Evolutionary conservation across 1,139 yeast species (phyloP).

Genomic region (Kurtzmaniella quercitrusa): DNA sequence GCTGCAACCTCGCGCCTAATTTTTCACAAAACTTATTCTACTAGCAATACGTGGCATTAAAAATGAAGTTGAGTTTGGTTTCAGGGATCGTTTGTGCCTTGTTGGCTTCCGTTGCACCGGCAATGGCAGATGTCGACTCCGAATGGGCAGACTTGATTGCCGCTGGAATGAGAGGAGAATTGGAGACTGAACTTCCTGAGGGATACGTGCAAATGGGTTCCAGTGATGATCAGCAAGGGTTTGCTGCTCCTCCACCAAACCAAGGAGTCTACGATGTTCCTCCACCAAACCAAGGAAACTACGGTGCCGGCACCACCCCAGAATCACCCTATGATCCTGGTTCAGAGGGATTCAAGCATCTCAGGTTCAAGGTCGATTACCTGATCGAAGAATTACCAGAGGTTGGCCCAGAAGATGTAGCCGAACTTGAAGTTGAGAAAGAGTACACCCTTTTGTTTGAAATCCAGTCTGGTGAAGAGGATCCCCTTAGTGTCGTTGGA

Average conservation of each 20-base stretch:
- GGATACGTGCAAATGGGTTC: background rate
- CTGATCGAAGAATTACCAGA: slow-evolving; percentile 39
- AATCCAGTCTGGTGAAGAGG: slow-evolving; percentile 55
- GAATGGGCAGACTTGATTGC: background rate
- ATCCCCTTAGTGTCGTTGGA: slow-evolving; percentile 54
- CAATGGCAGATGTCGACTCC: background rate
- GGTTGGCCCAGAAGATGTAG: slow-evolving; percentile 29
- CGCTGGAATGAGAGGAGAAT: background rate
- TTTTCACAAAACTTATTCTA: background rate
- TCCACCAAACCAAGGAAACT: background rate
- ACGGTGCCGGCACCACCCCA: background rate
- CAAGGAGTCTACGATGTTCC: background rate
- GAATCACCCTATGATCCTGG: background rate
- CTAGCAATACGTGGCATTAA: background rate
- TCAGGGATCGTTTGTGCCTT: background rate
- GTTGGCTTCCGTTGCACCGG: background rate
- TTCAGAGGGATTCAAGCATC: background rate
- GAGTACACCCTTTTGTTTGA: slow-evolving; percentile 50
- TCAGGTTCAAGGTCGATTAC: slow-evolving; percentile 38
- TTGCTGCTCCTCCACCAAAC: background rate
- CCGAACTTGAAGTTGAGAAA: slow-evolving; percentile 49
- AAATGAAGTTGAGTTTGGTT: background rate
- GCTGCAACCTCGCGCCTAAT: background rate
- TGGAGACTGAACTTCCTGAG: background rate
- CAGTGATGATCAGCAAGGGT: background rate